Evolutionary conservation across 1,284 basidiomycete species (phyloP).

Genomic region (Sanguinoderma infundibulare): DNA sequence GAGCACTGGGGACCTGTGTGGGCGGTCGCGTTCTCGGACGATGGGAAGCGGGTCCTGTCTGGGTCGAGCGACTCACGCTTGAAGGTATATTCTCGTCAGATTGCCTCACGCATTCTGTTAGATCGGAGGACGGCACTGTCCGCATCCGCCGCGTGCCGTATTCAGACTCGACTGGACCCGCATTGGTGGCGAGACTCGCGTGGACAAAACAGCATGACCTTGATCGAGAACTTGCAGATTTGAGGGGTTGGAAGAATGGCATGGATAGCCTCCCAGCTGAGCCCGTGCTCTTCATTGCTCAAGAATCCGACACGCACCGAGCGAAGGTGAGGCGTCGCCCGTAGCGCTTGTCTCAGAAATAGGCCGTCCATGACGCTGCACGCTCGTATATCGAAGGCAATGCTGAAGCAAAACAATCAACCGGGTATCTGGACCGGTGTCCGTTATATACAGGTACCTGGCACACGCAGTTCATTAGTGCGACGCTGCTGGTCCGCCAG

Average conservation of each 20-base stretch:
- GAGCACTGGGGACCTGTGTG: constrained; percentile 24
- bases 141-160: constrained; percentile 13
- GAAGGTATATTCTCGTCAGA: constrained; percentile 23
- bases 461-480: too few species aligned
- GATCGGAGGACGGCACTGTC: constrained; percentile 22
- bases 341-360: neutral
- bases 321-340: neutral
- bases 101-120: constrained; percentile 18
- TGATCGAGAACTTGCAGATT: neutral
- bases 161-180: too few species aligned
- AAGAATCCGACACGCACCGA: neutral
- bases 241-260: neutral
- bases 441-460: too few species aligned
- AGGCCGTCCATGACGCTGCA: neutral
- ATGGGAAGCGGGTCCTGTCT: constrained; percentile 22
- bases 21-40: constrained; percentile 20
- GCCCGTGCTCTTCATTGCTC: neutral
- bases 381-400: too few species aligned
- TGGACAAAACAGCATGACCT: too few species aligned
- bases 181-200: too few species aligned
- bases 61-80: constrained; percentile 20
- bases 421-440: too few species aligned
- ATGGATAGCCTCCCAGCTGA: neutral
- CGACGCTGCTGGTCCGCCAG: too few species aligned
- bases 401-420: too few species aligned